These are phyloP conservation scores for Pichia inconspicua DNA, from an alignment of 1,139 yeast species.

Conservation along the genomic window DNA sequence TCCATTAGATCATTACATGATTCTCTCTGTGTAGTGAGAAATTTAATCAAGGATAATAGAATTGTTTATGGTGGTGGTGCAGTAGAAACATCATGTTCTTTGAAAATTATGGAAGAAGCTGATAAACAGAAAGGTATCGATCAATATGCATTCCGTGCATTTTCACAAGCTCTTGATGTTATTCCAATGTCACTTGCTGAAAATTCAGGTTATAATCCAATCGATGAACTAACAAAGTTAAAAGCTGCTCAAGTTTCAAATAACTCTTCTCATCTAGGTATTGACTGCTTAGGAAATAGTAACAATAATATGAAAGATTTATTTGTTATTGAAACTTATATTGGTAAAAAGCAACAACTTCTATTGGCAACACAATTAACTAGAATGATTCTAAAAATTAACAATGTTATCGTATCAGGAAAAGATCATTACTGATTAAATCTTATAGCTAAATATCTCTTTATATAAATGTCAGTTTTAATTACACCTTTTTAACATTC, in stretches of 20 bases:
- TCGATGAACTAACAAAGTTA: conserved; percentile 75
- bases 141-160: conserved; percentile 96
- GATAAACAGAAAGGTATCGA: conserved; percentile 91
- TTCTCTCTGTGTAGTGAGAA: conserved; percentile 94
- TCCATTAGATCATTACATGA: conserved; percentile 95
- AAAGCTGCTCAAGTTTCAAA: conserved; percentile 82
- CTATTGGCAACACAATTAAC: conserved; percentile 93
- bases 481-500: neutral
- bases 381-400: conserved; percentile 94
- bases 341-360: conserved; percentile 94
- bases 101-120: conserved; percentile 88
- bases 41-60: conserved; percentile 82
- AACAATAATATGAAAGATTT: conserved; percentile 86
- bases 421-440: conserved; percentile 22
- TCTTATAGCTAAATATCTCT: neutral
- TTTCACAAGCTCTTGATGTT: conserved; percentile 81
- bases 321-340: conserved; percentile 93
- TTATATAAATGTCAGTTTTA: neutral
- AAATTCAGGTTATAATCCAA: conserved; percentile 91
- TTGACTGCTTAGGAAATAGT: conserved; percentile 87
- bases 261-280: conserved; percentile 67
- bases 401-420: conserved; percentile 75
- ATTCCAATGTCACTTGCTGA: conserved; percentile 95
- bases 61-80: conserved; percentile 99
- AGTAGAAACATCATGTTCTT: conserved; percentile 87